Base-by-base conservation (phyloP, 768 basidiomycete genomes). In the Candolleomyces aberdarensis region DNA sequence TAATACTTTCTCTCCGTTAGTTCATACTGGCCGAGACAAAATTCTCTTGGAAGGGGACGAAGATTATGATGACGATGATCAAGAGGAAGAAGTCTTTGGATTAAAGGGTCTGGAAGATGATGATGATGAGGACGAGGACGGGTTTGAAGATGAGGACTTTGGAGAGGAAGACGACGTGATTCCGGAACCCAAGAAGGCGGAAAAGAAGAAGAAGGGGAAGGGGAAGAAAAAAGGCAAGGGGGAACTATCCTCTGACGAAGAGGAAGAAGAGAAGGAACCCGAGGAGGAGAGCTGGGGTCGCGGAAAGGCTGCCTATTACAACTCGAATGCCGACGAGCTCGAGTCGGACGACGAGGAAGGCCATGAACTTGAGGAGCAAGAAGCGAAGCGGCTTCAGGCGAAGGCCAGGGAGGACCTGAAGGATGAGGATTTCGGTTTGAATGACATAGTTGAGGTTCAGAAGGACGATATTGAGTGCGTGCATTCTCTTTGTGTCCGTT, bases 271-370 rank as follows among this genome's bases (percentile, higher is more conserved):
- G 46, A 71, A 72, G n/a, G 83, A 84, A 19, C 76, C 78, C 9
- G 83, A 83, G 41, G 80, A 81, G 63, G 92, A 93, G 72, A 84
- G 82, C 0, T 98, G 95, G 95, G 95, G 95, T 10, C 80, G 77
- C 61, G 84, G 85, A 63, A 88, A 88, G 73, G 80, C 85, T 44
- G 88, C 85, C 4, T 98, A 96, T 74, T 96, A 96, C 70, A 85
- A 92, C 3, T 91, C 90, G 4, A 94, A 93, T 71, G 92, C 91
- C 36, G 88, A 80, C 40, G 76, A 91, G 58, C 76, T 93, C 41
- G 92, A 92, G 56, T 89, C 88, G 41, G 91, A 92, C 65, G 89
- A 96, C 64, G 95, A 96, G 67, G 95, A 96, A 72, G 91, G 86
- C 39, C 84, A 91, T 67, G 89, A 91, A 64, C 75, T 96, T 54